Conservation (phyloP, 1,284 basidiomycete species). For the Ceratobasidium sp. region DNA sequence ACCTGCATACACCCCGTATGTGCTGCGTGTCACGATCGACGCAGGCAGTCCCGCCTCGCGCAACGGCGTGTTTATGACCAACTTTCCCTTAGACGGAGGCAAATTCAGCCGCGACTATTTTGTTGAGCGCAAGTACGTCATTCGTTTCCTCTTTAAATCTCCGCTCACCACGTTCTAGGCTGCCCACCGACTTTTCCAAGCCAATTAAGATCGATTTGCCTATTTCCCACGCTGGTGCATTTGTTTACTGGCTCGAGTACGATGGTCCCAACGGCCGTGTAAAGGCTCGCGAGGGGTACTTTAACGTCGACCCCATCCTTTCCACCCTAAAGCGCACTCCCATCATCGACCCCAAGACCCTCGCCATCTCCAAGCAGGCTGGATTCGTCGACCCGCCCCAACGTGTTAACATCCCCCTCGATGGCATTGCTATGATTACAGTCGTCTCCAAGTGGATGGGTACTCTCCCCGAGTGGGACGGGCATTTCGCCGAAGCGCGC, state of each 20-base stretch:
- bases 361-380: slow-evolving; percentile 59
- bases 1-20: slow-evolving; percentile 88
- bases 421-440: slow-evolving; percentile 88
- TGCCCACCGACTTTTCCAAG: slow-evolving; percentile 86
- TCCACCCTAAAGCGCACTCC: slow-evolving; percentile 76
- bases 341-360: slow-evolving; percentile 72
- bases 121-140: slow-evolving; percentile 78
- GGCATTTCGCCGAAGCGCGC: slow-evolving; percentile 83
- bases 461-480: slow-evolving; percentile 78
- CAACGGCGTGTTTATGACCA: slow-evolving; percentile 92
- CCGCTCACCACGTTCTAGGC: slow-evolving; percentile 60
- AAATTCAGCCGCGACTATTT: slow-evolving; percentile 83
- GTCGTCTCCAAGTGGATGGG: slow-evolving; percentile 99
- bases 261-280: slow-evolving; percentile 71
- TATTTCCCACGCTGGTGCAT: slow-evolving; percentile 94
- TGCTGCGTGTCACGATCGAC: slow-evolving; percentile 88
- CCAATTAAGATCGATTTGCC: slow-evolving; percentile 93
- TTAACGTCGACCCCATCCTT: slow-evolving; percentile 94
- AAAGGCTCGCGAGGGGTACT: slow-evolving; percentile 89
- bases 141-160: not conserved
- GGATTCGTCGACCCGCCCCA: slow-evolving; percentile 52
- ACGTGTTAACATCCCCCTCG: slow-evolving; percentile 78
- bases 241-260: slow-evolving; percentile 94
- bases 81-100: slow-evolving; percentile 93
- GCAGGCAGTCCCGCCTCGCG: slow-evolving; percentile 89